Evolutionary conservation across 2,329 filamentous ascomycete genomes (phyloP).

Genomic region (Fusarium secorum): DNA sequence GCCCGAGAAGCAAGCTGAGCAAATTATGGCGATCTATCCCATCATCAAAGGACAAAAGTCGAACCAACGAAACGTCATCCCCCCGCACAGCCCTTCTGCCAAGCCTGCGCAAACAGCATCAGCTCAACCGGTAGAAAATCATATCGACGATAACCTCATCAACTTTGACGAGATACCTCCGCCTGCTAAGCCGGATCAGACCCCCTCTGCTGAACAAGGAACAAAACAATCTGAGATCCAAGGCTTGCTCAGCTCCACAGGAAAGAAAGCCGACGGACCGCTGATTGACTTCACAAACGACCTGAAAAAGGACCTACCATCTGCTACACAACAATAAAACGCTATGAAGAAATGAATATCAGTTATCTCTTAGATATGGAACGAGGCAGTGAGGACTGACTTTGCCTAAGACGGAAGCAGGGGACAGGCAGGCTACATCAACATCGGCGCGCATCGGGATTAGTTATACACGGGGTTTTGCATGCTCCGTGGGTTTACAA

Average conservation of each 20-base stretch:
- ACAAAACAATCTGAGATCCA: slow-evolving; percentile 51
- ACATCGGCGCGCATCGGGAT: slow-evolving; percentile 40
- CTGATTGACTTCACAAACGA: slow-evolving; percentile 66
- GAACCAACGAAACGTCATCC: slow-evolving; percentile 63
- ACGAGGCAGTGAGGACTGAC: slow-evolving; percentile 18
- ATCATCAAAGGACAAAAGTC: slow-evolving; percentile 79
- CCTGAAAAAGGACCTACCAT: slow-evolving; percentile 59
- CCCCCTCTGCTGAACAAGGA: not conserved
- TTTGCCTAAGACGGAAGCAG: slow-evolving; percentile 27
- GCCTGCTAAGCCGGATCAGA: not conserved
- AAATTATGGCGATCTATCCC: slow-evolving; percentile 86
- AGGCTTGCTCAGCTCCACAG: slow-evolving; percentile 56
- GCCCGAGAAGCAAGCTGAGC: slow-evolving; percentile 75
- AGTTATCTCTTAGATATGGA: slow-evolving; percentile 23
- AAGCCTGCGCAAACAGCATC: slow-evolving; percentile 13
- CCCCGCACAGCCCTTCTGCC: slow-evolving; percentile 49
- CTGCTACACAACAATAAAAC: slow-evolving; percentile 38
- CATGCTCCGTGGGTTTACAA: slow-evolving; percentile 39
- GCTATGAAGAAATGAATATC: slow-evolving; percentile 30
- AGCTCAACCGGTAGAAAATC: slow-evolving; percentile 30
- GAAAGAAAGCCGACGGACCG: slow-evolving; percentile 57
- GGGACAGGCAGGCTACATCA: slow-evolving; percentile 32
- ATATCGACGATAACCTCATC: slow-evolving; percentile 56
- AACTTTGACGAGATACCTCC: slow-evolving; percentile 58
- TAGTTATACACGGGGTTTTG: slow-evolving; percentile 40